phyloP scores from a whole-genome alignment of 2,329 filamentous ascomycete species.

The Cordyceps militaris region DNA sequence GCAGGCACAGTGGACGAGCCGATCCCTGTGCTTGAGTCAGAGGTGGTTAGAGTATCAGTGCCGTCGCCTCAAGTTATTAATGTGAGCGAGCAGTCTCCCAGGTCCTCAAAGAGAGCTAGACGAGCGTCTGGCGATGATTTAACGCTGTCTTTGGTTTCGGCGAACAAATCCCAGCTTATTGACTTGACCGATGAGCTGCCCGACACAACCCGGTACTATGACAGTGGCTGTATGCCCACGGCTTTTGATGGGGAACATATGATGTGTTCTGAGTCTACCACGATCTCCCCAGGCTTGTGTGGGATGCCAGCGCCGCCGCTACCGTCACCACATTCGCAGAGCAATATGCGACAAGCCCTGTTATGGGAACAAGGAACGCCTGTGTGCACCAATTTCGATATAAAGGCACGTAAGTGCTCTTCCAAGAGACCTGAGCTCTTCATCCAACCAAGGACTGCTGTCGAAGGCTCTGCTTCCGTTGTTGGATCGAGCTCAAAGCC shows the following conservation, averaged over 20 bases:
- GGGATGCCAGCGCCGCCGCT: not conserved
- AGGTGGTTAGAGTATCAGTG: not conserved
- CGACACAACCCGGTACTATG: not conserved
- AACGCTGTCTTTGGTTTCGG: too few relatives aligned
- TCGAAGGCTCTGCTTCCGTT: not conserved
- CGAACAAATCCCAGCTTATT: not conserved
- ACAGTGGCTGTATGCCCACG: not conserved
- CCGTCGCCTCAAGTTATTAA: not conserved
- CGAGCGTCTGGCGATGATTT: not conserved
- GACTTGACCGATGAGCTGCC: not conserved
- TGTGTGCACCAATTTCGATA: not conserved
- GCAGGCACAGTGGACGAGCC: not conserved
- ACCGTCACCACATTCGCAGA: not conserved
- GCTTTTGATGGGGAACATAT: not conserved
- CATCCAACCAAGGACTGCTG: not conserved
- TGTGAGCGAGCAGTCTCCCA: not conserved
- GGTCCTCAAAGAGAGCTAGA: not conserved
- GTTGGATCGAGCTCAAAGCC: not conserved
- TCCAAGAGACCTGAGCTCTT: too few relatives aligned
- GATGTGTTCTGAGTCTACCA: not conserved
- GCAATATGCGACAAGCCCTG: too few relatives aligned
- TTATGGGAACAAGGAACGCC: not conserved
- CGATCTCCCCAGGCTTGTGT: too few relatives aligned
- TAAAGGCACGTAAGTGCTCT: not conserved
- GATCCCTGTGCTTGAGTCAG: not conserved